Percentiles rank a stretch among this genome's conserved stretches.
These are phyloP conservation scores for Yarrowia yakushimensis DNA, from an alignment of 805 yeast genomes.

Conservation along the genomic window DNA sequence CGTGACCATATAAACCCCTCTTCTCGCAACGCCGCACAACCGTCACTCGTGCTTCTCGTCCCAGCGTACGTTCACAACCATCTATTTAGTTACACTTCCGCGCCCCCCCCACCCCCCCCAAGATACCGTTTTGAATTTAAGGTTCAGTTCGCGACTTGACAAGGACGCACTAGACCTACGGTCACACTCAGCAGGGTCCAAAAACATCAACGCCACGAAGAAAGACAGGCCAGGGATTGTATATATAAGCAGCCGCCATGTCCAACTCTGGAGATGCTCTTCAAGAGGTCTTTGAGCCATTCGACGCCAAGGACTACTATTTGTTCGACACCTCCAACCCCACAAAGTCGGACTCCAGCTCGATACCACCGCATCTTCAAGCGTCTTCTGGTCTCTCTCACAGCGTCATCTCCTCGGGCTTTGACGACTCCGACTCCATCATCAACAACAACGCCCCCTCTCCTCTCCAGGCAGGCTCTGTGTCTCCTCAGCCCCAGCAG, in stretches of 20 bases:
- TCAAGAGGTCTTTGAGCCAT: constrained; percentile 16
- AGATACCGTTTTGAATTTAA: neutral
- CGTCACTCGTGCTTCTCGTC: too few relatives aligned
- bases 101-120: too few relatives aligned
- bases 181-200: constrained; percentile 9
- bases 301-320: constrained; percentile 20
- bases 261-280: constrained; percentile 4
- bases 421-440: neutral
- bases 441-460: neutral
- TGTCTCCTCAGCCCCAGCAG: constrained; percentile 12
- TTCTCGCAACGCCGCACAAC: too few relatives aligned
- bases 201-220: constrained; percentile 6
- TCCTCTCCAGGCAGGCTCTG: constrained; percentile 10
- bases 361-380: neutral
- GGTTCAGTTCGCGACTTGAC: constrained; percentile 3
- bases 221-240: neutral
- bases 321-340: neutral
- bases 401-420: neutral
- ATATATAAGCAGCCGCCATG: constrained; percentile 21
- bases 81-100: neutral
- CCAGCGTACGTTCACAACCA: too few relatives aligned
- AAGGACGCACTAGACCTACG: neutral
- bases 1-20: too few relatives aligned
- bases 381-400: neutral
- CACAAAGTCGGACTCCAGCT: neutral